phyloP scores from a whole-genome alignment of 768 basidiomycete genomes.

The Xanthoconium stramineum region DNA sequence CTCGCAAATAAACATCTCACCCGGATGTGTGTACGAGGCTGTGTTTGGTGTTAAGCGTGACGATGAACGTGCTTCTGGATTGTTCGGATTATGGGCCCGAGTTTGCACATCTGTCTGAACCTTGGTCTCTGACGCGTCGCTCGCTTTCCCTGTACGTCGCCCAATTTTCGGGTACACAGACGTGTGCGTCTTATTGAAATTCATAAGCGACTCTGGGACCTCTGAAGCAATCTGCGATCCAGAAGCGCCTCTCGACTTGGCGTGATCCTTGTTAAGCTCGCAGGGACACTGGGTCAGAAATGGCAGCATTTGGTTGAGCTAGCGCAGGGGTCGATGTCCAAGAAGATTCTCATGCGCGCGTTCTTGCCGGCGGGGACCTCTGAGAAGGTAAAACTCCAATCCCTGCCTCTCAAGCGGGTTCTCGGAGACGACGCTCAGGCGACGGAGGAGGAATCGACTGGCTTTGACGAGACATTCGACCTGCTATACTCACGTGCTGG shows the following conservation, averaged over 20 bases:
- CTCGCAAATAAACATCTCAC: no score
- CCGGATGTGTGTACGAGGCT: not conserved
- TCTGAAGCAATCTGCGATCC: not conserved
- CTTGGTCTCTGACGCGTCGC: not conserved
- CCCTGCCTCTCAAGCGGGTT: slow-evolving; percentile 19
- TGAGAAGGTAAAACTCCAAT: slow-evolving; percentile 25
- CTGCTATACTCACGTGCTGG: slow-evolving; percentile 25
- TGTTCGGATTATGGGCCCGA: not conserved
- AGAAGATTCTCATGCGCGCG: slow-evolving; percentile 26
- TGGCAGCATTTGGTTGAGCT: slow-evolving; percentile 30
- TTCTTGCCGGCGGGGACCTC: slow-evolving; percentile 26
- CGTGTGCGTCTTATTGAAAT: not conserved
- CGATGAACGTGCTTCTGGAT: not conserved
- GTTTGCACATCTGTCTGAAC: not conserved
- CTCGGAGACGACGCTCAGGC: slow-evolving; percentile 6
- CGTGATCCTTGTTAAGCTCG: slow-evolving; percentile 1
- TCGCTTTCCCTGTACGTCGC: not conserved
- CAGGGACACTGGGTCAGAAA: slow-evolving; percentile 23
- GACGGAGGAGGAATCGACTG: slow-evolving; percentile 15
- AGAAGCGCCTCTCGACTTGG: not conserved
- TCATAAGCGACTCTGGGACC: no score
- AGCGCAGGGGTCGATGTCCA: slow-evolving; percentile 21
- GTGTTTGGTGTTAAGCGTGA: not conserved
- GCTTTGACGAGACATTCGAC: slow-evolving; percentile 22
- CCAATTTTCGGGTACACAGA: not conserved